Evolutionary conservation across 345 rosid genomes (phyloP).

Genomic region (Erucastrum elatum): DNA sequence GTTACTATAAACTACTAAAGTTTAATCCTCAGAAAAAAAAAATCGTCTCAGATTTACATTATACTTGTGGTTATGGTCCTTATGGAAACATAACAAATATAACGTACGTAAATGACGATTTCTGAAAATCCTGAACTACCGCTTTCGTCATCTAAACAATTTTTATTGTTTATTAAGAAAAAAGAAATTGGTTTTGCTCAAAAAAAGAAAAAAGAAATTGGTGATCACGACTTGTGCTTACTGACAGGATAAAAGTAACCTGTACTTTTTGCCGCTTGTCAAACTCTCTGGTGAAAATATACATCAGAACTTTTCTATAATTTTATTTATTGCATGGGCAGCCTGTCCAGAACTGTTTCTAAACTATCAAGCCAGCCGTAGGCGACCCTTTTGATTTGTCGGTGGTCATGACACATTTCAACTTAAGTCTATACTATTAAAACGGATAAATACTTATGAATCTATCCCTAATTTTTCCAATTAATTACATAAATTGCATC

Average conservation of each 20-base stretch:
- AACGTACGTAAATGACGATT: background rate
- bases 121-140: background rate
- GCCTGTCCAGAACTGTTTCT: background rate
- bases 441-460: too few relatives aligned
- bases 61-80: background rate
- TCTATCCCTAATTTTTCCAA: too few relatives aligned
- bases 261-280: slow-evolving; percentile 29
- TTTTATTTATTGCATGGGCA: slow-evolving; percentile 9
- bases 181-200: too few relatives aligned
- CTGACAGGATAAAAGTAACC: background rate
- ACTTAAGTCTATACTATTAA: too few relatives aligned
- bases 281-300: background rate
- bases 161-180: background rate
- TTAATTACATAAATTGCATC: too few relatives aligned
- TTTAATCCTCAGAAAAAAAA: background rate
- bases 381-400: slow-evolving; percentile 16
- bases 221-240: background rate
- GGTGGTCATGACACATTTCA: slow-evolving; percentile 1
- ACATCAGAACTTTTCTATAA: background rate
- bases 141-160: background rate
- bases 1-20: background rate
- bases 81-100: background rate
- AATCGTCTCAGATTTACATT: too few relatives aligned
- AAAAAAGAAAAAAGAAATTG: too few relatives aligned
- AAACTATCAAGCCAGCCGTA: background rate